These are phyloP conservation scores for Polyporus arcularius DNA, from an alignment of 768 basidiomycete species.

Conservation along the genomic window DNA sequence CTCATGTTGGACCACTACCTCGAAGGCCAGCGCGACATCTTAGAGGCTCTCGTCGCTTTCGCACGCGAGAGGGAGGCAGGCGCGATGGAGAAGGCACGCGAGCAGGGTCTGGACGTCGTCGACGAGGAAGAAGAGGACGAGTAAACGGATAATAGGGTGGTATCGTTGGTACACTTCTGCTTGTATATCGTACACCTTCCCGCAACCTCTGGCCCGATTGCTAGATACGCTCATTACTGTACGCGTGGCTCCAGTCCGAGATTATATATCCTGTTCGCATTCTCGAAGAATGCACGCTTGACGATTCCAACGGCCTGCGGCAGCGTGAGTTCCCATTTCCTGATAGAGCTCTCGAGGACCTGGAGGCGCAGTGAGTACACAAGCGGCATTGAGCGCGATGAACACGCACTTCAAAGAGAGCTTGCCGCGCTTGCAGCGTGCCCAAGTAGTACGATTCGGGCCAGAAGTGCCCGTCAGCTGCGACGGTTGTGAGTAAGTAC, in stretches of 20 bases:
- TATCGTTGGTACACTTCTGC: not conserved
- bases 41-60: slow-evolving; percentile 54
- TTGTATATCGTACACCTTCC: not conserved
- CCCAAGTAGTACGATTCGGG: slow-evolving; percentile 78
- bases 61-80: slow-evolving; percentile 46
- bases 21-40: slow-evolving; percentile 57
- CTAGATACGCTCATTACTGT: not conserved
- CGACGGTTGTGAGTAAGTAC: not conserved
- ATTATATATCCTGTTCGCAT: slow-evolving; percentile 63
- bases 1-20: slow-evolving; percentile 71
- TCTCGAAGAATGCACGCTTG: slow-evolving; percentile 63
- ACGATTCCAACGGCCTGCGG: slow-evolving; percentile 54
- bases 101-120: slow-evolving; percentile 55
- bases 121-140: slow-evolving; percentile 39
- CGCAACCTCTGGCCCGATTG: not conserved
- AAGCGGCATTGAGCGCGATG: not conserved
- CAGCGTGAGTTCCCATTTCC: slow-evolving; percentile 52
- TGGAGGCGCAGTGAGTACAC: slow-evolving; percentile 24
- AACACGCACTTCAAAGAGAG: slow-evolving; percentile 53
- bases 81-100: slow-evolving; percentile 50
- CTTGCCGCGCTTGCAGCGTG: slow-evolving; percentile 61
- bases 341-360: slow-evolving; percentile 58
- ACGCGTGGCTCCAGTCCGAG: slow-evolving; percentile 44
- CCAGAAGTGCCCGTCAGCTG: slow-evolving; percentile 72
- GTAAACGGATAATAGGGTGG: not conserved